Evolutionary conservation across 306 rosid species (phyloP), one percentile per base, ranked within the genome.

Genomic region (Begonia peltatifolia): DNA sequence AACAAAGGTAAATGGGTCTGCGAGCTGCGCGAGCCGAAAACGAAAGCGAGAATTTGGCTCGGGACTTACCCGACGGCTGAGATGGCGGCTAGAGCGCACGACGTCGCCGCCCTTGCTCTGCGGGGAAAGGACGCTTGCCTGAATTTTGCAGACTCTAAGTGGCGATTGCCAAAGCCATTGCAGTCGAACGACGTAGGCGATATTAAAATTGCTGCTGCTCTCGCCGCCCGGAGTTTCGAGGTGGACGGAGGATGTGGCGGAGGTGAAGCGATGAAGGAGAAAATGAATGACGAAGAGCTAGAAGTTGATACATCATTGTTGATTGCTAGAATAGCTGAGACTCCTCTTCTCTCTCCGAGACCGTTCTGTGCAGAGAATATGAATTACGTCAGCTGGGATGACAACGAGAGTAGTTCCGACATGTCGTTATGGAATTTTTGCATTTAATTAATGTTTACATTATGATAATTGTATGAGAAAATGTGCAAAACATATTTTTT

Each of bases 1-100:
- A 76, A 80, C 68, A 80, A 76, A 6, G 62, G 79, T 76, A 90
- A 78, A 63, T 90, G 95, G 97, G 97, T 85, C 0, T 85, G 92
- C 35, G 97, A 90, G 61, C 58, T 90, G 20, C 75, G 97, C 0
- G 85, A 82, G 18, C 97, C 97, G 2, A 56, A 75, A 16, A 68
- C 63, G 53, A 86, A 80, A 41, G 13, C 79, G 0, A 71, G 94
- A 47, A 76, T 90, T 6, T 90, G 97, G 97, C 85, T 90, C 1
- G 97, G 97, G 10, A 90, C 97, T 0, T 83, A 83, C 53, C 64
- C 76, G 0, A 90, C 84, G 0, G 74, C 95, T 0, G 87, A 90
- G 60, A 90, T 85, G 90, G 95, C 95, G 0, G 97, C 95, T 0
- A 72, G 97, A 0, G 97, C 97, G 0, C 94, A 90, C 12, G 97